These are phyloP conservation scores for Tarenaya hassleriana DNA, from an alignment of 345 rosid species.

Conservation along the genomic window DNA sequence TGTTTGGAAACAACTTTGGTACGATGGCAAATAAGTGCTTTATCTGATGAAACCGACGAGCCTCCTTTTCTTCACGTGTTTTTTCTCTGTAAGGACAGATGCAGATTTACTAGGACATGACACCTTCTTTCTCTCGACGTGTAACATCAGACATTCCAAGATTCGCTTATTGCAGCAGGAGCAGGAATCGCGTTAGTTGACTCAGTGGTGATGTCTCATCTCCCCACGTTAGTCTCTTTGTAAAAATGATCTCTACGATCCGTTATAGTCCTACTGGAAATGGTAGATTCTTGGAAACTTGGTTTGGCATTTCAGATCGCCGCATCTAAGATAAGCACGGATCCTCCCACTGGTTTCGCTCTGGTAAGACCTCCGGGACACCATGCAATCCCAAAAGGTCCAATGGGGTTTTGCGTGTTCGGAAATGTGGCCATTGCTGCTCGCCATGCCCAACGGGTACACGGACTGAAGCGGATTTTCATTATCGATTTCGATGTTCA, in stretches of 20 bases:
- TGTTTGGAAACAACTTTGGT: not conserved
- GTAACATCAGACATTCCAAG: constrained; percentile 66
- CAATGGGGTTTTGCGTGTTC: constrained; percentile 95
- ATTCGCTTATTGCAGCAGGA: constrained; percentile 89
- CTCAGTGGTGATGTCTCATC: constrained; percentile 90
- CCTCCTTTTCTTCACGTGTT: not conserved
- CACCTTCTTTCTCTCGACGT: too few species aligned
- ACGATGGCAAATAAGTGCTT: too few species aligned
- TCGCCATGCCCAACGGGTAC: constrained; percentile 71
- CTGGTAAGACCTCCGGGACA: constrained; percentile 95
- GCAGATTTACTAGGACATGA: too few species aligned
- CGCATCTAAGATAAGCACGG: constrained; percentile 46
- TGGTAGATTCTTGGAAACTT: constrained; percentile 2
- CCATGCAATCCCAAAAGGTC: constrained; percentile 89
- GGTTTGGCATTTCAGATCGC: constrained; percentile 39
- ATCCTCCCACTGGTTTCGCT: constrained; percentile 80
- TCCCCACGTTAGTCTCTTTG: constrained; percentile 46
- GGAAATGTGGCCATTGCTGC: constrained; percentile 94
- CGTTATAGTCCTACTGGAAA: not conserved
- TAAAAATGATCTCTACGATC: constrained; percentile 10
- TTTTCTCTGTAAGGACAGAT: too few species aligned
- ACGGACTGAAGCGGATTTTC: constrained; percentile 63
- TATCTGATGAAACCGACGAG: not conserved
- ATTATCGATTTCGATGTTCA: constrained; percentile 95
- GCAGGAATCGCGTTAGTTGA: constrained; percentile 86